Conservation (phyloP, 2,329 filamentous ascomycete species). For the Phoma sp. region DNA sequence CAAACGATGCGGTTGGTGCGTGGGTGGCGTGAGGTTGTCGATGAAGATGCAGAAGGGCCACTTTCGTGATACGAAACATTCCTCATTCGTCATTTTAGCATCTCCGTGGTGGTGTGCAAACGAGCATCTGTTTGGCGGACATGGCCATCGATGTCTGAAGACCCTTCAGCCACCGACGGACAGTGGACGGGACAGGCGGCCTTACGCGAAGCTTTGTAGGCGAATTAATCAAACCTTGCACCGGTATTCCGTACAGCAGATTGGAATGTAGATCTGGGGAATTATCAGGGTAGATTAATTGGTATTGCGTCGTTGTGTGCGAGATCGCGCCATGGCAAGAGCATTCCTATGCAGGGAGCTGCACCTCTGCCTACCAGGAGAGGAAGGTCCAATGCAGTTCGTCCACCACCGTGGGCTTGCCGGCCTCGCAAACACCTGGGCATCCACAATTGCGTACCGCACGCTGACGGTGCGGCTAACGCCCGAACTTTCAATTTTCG, state of each 20-base stretch:
- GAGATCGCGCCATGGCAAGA: conserved; percentile 18
- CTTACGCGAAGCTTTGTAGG: conserved; percentile 15
- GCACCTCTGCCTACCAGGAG: conserved; percentile 2
- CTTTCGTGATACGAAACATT: conserved; percentile 19
- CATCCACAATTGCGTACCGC: conserved; percentile 13
- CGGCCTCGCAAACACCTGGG: conserved; percentile 6
- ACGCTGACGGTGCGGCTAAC: conserved; percentile 11
- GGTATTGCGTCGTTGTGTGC: conserved; percentile 15
- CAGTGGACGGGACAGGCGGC: conserved; percentile 13
- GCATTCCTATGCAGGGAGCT: conserved; percentile 19
- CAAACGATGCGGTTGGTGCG: conserved; percentile 3
- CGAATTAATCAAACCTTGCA: conserved; percentile 13
- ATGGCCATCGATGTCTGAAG: conserved; percentile 1
- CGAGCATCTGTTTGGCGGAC: conserved; percentile 5
- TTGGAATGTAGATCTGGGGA: conserved; percentile 21
- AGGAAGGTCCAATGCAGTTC: conserved; percentile 16
- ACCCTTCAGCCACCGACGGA: conserved; percentile 14
- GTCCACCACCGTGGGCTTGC: conserved; percentile 11
- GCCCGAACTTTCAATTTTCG: conserved; percentile 19
- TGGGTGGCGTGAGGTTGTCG: conserved; percentile 17
- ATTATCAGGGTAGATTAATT: conserved; percentile 7
- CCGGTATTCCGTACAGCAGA: conserved; percentile 11
- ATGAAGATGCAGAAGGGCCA: conserved; percentile 11
- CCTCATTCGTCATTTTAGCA: conserved; percentile 5
- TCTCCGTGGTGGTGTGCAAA: neutral